Base-by-base conservation (phyloP, 345 rosid species). In the Syzygium oleosum region DNA sequence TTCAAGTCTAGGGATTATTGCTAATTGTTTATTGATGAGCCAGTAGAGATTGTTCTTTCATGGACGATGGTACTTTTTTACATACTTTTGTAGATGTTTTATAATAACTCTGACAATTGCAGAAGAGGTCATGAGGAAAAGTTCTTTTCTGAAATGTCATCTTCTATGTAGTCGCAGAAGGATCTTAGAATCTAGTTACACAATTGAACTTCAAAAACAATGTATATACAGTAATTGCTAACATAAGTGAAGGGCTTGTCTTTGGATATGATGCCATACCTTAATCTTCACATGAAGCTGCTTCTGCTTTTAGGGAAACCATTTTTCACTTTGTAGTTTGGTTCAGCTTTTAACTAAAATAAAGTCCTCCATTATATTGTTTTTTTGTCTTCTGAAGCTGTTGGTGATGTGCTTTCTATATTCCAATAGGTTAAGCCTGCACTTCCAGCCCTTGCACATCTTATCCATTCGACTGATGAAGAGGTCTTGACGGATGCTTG, bases 401-500 rank as follows among this genome's bases (percentile, higher is more conserved):
- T 85, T 61, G 53, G 79, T 59, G 54, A 65, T 86, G n/a, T 46
- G 38, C 23, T 14, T 51, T 23, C 38, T 65, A 15, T 52, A 61
- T 68, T 23, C 38, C 2, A 46, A 51, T 52, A 92, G 94, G 94
- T 92, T 86, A 92, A 89, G 87, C 93, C 92, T 61, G 94, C 94
- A 27, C 94, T 92, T 80, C 94, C 93, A 41, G 93, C 94, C 55
- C 94, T 92, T 88, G 89, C 93, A 38, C 92, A 83, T 49, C 90
- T 92, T 65, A 91, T 92, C 84, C 93, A 91, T 85, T 92, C 94
- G 12, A 91, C 89, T 43, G 94, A 92, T 84, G 94, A 92, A 88
- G 94, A 92, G 87, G 94, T 92, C 79, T 86, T 92, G 88, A 92
- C 94, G 52, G 93, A 92, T 92, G 94, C 94, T 22, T 92, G 94